Conservation (phyloP, 352 stramenopile genomes). For the Pythium periplocum region DNA sequence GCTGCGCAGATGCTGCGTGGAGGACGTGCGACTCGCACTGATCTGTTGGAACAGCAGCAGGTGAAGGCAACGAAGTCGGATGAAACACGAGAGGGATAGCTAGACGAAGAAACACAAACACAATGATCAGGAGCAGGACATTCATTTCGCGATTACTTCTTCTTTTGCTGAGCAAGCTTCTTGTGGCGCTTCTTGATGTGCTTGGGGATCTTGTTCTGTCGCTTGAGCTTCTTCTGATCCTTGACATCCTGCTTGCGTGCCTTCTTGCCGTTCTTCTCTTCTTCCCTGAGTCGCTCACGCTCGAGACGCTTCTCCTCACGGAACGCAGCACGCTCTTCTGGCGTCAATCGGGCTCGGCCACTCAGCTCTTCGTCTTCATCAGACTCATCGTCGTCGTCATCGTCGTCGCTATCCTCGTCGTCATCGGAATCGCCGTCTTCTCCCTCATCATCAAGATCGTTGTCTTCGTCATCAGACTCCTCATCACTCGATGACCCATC, state of each 20-base stretch:
- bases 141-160: slow-evolving; percentile 33
- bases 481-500: slow-evolving; percentile 26
- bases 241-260: slow-evolving; percentile 96
- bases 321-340: slow-evolving; percentile 82
- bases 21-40: slow-evolving; percentile 61
- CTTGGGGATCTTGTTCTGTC: slow-evolving; percentile 98
- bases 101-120: too few relatives aligned
- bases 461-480: slow-evolving; percentile 42
- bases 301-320: slow-evolving; percentile 75
- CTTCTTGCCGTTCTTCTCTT: slow-evolving; percentile 82
- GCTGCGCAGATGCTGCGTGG: slow-evolving; percentile 81
- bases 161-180: slow-evolving; percentile 92
- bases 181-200: slow-evolving; percentile 98
- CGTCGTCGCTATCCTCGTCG: slow-evolving; percentile 14
- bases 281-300: slow-evolving; percentile 42
- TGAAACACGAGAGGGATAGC: not conserved
- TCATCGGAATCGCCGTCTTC: slow-evolving; percentile 20
- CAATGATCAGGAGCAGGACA: too few relatives aligned
- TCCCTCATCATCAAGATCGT: slow-evolving; percentile 16
- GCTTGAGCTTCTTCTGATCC: slow-evolving; percentile 90
- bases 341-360: slow-evolving; percentile 44
- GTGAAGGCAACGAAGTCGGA: slow-evolving; percentile 7
- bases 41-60: slow-evolving; percentile 49
- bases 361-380: slow-evolving; percentile 43
- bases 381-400: slow-evolving; percentile 21